Evolutionary conservation across 1,284 basidiomycete genomes (phyloP), one percentile per base, ranked within the genome.

Genomic region (Tranzscheliella williamsii): DNA sequence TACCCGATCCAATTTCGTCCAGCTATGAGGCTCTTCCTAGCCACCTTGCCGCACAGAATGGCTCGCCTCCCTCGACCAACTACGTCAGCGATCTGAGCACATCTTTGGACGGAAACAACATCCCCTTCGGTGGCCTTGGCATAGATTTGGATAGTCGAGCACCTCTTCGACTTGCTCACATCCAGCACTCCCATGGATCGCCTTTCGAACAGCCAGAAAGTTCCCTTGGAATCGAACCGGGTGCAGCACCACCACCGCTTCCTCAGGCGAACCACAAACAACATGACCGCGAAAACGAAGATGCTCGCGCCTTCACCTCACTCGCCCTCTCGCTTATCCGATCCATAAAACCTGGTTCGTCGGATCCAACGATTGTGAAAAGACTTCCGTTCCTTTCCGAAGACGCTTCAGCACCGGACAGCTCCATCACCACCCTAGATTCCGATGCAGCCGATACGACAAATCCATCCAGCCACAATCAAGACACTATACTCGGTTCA

Each of bases 51-150:
- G 29, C 39, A 17, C 35, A 36, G 36, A 61, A 55, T 30, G 62
- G 52, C 12, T 65, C 62, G 1, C 62, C 62, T 3, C 56, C 62
- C 2, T 61, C 65, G 18, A 54, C 56, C 46, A 65, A 61, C 47
- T 43, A 58, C 24, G 48, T 67, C 53, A 27, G 48, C 16, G 35
- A 67, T 15, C 46, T 65, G 4, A 36, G 42, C 18, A 42, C 53
- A 3, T 32, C 11, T 9, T 26, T 43, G 11, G 31, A 46, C 26
- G 13, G 31, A 17, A 34, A 41, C 9, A 37, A 34, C 9, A 17
- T 41, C 3, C 44, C 50, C 12, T 46, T 60, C 24, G 56, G 62
- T 2, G 62, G 62, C 20, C 62, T 65, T n/a, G 52, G 52, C 27
- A 50, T 65, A 13, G 52, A 56, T 18, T 42, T 65, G 13, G 62